Base-by-base conservation (phyloP, 2,329 filamentous ascomycete species). In the Pestalotiopsis sp. region DNA sequence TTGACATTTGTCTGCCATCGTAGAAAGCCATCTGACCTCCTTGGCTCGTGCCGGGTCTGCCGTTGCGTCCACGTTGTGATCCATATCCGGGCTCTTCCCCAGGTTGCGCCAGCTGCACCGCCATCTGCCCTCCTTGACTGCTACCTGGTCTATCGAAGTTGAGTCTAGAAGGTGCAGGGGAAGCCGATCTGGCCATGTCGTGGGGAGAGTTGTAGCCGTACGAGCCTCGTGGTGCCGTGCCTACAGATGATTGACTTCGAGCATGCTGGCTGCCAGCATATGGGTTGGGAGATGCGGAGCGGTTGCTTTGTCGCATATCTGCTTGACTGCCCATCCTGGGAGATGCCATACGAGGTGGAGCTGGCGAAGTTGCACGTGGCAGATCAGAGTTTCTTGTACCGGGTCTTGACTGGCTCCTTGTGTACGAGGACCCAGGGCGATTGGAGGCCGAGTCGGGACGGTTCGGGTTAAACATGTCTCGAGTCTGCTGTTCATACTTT, bases 401-500 rank as follows among this genome's bases (percentile, higher is more conserved):
- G 3, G 90, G 86, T 13, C 90, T 86, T 27, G 90, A 86, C 52
- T 81, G 83, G 11, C 82, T 80, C 20, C 76, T 71, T 36, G 78
- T 78, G 56, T 76, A 74, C 27, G 57, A 59, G 20, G 57, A 59
- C 14, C 57, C 57, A 13, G 57, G 57, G 9, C 57, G 45, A 20
- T 52, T 52, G 66, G 73, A 68, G 39, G 80, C 75, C 5, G 78
- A 81, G 13, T 76, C 77, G 14, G 74, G 78, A 13, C 80, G 78
- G 25, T 76, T 79, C 1, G 76, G 72, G 39, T 76, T 85, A 79
- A 97, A 96, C 84, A 98, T 91, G 76, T 87, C 94, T 58, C 94
- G 89, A 2, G 93, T 94, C 79, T 98, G 93, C 61, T 91, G 89
- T 25, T 92, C 90, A 76, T 95, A 98, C 80, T 94, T 94, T 75